Evolutionary conservation across 1,284 basidiomycete genomes (phyloP).

Genomic region (Papiliotrema flavescens): DNA sequence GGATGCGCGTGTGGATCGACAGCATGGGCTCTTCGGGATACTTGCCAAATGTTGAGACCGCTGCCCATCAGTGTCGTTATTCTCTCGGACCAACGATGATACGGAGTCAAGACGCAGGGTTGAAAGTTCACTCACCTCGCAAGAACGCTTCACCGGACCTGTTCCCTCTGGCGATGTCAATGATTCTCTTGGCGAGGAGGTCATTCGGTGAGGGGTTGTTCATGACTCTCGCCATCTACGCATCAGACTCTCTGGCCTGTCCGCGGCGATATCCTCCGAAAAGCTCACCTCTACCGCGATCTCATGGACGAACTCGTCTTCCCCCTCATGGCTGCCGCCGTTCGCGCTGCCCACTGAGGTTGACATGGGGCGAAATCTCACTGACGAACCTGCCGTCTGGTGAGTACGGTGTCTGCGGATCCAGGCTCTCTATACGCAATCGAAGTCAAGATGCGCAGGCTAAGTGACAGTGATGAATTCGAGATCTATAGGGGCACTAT

Average conservation of each 20-base stretch:
- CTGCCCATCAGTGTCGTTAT: conserved; percentile 44
- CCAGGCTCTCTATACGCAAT: too few species aligned
- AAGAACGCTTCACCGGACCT: conserved; percentile 61
- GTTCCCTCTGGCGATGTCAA: conserved; percentile 71
- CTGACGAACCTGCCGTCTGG: too few species aligned
- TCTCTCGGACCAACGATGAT: too few species aligned
- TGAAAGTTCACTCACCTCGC: conserved; percentile 46
- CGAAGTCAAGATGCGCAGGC: not conserved
- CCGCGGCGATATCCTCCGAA: not conserved
- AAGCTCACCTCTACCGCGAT: conserved; percentile 59
- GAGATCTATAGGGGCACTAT: not conserved
- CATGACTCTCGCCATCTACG: conserved; percentile 68
- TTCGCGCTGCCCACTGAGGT: too few species aligned
- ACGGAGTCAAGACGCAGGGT: too few species aligned
- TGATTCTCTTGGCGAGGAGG: conserved; percentile 69
- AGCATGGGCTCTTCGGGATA: conserved; percentile 65
- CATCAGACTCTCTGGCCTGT: not conserved
- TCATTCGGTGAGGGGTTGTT: conserved; percentile 80
- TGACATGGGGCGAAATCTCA: too few species aligned
- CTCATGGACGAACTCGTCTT: conserved; percentile 64
- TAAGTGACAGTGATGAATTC: not conserved
- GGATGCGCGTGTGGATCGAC: conserved; percentile 58
- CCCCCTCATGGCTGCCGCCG: conserved; percentile 5
- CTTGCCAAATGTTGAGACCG: conserved; percentile 78
- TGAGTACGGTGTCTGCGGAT: too few species aligned